Evolutionary conservation across 805 yeast species (phyloP).

Genomic region (Suhomyces vadensis): DNA sequence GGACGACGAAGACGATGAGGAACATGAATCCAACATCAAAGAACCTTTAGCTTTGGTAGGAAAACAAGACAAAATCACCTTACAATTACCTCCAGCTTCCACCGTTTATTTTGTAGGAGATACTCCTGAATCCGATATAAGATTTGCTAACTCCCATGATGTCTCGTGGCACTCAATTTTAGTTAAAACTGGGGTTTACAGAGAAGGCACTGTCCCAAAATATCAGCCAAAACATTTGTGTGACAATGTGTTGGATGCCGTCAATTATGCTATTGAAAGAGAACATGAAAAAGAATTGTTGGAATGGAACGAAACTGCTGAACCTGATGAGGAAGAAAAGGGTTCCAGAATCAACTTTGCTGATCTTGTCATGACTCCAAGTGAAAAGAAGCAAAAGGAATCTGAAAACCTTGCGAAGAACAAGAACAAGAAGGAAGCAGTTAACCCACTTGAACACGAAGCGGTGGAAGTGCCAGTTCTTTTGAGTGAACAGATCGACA

Average conservation of each 20-base stretch:
- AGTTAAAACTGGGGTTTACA: slow-evolving; percentile 85
- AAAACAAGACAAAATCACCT: slow-evolving; percentile 41
- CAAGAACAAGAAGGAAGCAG: slow-evolving; percentile 4
- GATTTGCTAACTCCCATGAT: slow-evolving; percentile 86
- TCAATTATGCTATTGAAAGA: slow-evolving; percentile 77
- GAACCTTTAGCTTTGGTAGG: slow-evolving; percentile 20
- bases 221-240: slow-evolving; percentile 75
- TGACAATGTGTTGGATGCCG: slow-evolving; percentile 78
- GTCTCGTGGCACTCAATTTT: slow-evolving; percentile 81
- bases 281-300: slow-evolving; percentile 71
- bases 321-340: slow-evolving; percentile 29
- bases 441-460: slow-evolving; percentile 38
- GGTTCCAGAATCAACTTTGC: slow-evolving; percentile 42
- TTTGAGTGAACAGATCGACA: slow-evolving; percentile 44
- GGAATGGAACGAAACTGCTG: slow-evolving; percentile 66
- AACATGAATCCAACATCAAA: slow-evolving; percentile 6
- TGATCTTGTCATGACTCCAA: slow-evolving; percentile 48
- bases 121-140: slow-evolving; percentile 84
- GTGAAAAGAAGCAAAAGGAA: slow-evolving; percentile 25
- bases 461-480: slow-evolving; percentile 52
- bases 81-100: slow-evolving; percentile 76
- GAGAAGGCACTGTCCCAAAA: slow-evolving; percentile 75
- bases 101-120: slow-evolving; percentile 89
- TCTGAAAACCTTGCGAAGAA: slow-evolving; percentile 1
- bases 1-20: slow-evolving; percentile 28